These are phyloP conservation scores for Hirschioporus abietinus DNA, from an alignment of 768 basidiomycete genomes.

Conservation along the genomic window DNA sequence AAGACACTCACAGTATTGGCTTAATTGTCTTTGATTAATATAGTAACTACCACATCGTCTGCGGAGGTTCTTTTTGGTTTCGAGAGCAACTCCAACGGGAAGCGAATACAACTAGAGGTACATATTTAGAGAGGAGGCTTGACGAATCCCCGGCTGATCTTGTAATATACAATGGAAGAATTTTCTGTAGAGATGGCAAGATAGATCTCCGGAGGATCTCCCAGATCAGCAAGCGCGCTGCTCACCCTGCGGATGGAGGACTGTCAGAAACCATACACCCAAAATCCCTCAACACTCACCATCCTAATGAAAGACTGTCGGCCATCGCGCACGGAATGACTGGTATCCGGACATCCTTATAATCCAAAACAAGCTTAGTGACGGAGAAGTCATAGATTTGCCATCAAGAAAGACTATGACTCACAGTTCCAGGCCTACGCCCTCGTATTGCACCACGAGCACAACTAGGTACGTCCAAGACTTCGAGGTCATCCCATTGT, in stretches of 20 bases:
- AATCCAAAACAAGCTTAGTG: background rate
- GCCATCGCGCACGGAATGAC: slow-evolving; percentile 66
- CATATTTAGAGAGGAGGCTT: slow-evolving; percentile 43
- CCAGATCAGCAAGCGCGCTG: slow-evolving; percentile 49
- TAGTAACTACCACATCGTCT: no score
- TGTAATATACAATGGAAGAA: slow-evolving; percentile 82
- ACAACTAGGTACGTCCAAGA: slow-evolving; percentile 53
- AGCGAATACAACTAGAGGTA: background rate
- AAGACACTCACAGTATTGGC: no score
- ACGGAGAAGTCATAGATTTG: background rate
- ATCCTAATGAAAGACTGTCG: slow-evolving; percentile 58
- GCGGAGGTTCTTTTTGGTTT: no score
- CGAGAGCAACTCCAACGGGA: no score
- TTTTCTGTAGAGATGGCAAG: slow-evolving; percentile 73
- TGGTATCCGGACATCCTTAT: slow-evolving; percentile 38
- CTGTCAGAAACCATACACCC: background rate
- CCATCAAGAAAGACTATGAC: background rate
- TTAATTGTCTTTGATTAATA: no score
- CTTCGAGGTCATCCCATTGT: slow-evolving; percentile 60
- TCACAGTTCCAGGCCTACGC: slow-evolving; percentile 28
- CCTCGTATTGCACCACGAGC: slow-evolving; percentile 56
- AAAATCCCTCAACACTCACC: slow-evolving; percentile 33
- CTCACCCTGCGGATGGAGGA: slow-evolving; percentile 39
- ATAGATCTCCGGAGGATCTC: slow-evolving; percentile 45
- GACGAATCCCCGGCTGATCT: slow-evolving; percentile 69